Evolutionary conservation across 495 filamentous ascomycete species (phyloP), one percentile per base, ranked within the genome.

Genomic region (Neurospora sp.): DNA sequence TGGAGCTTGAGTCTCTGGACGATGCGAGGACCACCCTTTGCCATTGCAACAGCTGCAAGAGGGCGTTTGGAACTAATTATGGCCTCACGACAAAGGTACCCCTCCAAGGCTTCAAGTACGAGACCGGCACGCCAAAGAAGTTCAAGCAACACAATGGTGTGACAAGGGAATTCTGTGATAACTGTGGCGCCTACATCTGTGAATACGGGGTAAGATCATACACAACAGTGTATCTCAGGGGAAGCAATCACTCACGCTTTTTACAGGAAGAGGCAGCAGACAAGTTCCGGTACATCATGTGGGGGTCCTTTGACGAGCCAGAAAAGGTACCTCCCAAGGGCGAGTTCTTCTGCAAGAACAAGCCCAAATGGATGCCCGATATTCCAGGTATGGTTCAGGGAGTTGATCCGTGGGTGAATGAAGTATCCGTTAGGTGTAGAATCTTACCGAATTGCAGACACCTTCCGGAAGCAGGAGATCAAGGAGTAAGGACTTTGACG

Each of bases 351-450:
- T 91, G 89, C 77, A 86, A 82, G 72, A 71, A 81, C 27, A 76
- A 89, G 69, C 84, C 85, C 39, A 83, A 79, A 12, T 92, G 90
- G 90, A 89, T 92, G 89, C 89, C 88, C 1, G 86, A 89, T 77
- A 80, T 91, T 31, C 83, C 83, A 62, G 82, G 88, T 89, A 75
- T 79, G 86, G 83, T 62, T 31, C 16, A 69, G 5, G 70, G 31
- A 20, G 41, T 39, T 59, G 23, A 23, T 31, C 6, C 7, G 6
- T 16, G 12, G 70, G 5, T 38, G 69, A 69, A 27, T 18, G 1
- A 35, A 59, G 71, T 35, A 69, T 20, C 38, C 16, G 39, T 59
- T 5, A 39, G 62, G 54, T 69, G 78, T 71, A 71, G 6, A 27
- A 27, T 73, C 74, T 72, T 46, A 75, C 46, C 14, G 4, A 8